Evolutionary conservation across 1,284 basidiomycete species (phyloP).

Genomic region (Sutorius eximius): DNA sequence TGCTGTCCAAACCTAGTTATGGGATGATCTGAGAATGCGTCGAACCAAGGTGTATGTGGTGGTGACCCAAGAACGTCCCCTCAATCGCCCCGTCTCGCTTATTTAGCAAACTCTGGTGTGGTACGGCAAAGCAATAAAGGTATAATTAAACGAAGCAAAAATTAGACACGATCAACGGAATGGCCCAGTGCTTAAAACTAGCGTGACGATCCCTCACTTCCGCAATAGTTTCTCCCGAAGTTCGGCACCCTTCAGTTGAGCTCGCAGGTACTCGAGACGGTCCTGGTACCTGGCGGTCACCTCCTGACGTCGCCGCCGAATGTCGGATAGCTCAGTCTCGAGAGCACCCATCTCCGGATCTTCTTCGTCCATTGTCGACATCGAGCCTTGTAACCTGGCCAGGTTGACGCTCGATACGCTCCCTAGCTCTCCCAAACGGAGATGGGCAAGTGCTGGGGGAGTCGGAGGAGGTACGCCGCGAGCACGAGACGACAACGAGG

Average conservation of each 20-base stretch:
- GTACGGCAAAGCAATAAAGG: neutral
- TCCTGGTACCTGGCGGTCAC: conserved; percentile 64
- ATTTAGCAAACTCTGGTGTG: too few relatives aligned
- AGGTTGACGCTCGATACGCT: conserved; percentile 50
- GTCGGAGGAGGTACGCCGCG: conserved; percentile 21
- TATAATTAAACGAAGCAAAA: conserved; percentile 16
- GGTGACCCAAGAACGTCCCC: too few relatives aligned
- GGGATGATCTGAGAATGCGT: neutral
- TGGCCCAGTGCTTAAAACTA: neutral
- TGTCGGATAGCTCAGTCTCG: conserved; percentile 54
- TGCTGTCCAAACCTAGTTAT: too few relatives aligned
- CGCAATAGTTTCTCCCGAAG: conserved; percentile 67
- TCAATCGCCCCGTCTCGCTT: neutral
- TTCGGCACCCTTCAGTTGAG: conserved; percentile 71
- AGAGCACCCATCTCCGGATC: conserved; percentile 36
- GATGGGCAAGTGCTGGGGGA: conserved; percentile 18
- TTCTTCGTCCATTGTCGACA: conserved; percentile 42
- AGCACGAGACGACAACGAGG: conserved; percentile 47
- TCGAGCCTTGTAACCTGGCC: conserved; percentile 49
- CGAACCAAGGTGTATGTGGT: neutral
- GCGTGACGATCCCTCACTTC: conserved; percentile 37
- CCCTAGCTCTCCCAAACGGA: conserved; percentile 34
- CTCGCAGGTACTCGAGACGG: conserved; percentile 66
- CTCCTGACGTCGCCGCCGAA: conserved; percentile 59
- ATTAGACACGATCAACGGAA: conserved; percentile 9